Evolutionary conservation across 192 early-diverging fungal genomes (phyloP).

Genomic region (Podila clonocystis): DNA sequence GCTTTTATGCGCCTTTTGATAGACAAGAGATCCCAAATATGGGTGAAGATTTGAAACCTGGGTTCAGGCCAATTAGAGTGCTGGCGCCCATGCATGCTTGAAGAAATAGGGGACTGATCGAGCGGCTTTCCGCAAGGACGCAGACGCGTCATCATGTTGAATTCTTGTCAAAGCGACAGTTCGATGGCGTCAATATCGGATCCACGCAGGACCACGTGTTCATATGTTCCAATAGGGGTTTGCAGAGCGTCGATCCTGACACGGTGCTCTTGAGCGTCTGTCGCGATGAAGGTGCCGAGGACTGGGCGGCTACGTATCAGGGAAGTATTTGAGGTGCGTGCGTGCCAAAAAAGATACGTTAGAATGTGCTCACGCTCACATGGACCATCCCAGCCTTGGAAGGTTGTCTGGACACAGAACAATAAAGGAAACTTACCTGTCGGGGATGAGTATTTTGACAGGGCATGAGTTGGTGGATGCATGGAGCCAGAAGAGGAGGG

Average conservation of each 20-base stretch:
- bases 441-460: conserved; percentile 42
- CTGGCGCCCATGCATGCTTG: too few relatives aligned
- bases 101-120: too few relatives aligned
- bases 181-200: conserved; percentile 56
- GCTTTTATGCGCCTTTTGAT: too few relatives aligned
- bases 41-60: too few relatives aligned
- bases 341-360: neutral
- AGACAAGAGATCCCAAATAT: too few relatives aligned
- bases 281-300: conserved; percentile 53
- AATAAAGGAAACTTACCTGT: conserved; percentile 29
- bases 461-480: conserved; percentile 27
- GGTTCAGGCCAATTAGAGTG: too few relatives aligned
- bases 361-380: neutral
- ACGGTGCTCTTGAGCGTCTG: conserved; percentile 61
- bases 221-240: conserved; percentile 60
- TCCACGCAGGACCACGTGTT: conserved; percentile 62
- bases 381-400: neutral
- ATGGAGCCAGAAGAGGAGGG: conserved; percentile 61
- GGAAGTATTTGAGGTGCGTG: neutral
- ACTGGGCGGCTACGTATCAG: conserved; percentile 39
- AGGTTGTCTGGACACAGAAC: too few relatives aligned
- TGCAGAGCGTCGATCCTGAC: conserved; percentile 57
- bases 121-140: too few relatives aligned
- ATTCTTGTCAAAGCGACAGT: conserved; percentile 5
- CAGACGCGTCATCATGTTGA: too few relatives aligned